Evolutionary conservation across 2,329 filamentous ascomycete species (phyloP), one percentile per base, ranked within the genome.

Genomic region (Moelleriella libera): DNA sequence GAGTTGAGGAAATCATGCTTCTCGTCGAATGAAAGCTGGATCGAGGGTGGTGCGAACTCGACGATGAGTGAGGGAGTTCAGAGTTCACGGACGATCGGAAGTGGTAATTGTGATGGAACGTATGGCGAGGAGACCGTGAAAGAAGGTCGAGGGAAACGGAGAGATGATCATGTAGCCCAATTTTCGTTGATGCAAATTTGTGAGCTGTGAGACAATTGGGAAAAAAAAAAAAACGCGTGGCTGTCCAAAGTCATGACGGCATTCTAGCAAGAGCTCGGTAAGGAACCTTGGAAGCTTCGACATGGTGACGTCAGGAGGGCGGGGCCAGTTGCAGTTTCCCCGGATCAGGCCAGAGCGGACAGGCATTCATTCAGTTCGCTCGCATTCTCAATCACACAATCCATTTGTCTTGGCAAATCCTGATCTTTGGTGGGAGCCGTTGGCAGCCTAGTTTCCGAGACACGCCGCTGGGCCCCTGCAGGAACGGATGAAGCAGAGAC

Each of bases 1-100:
- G 58, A 47, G 60, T 58, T 43, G 59, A 51, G 45, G 60, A 32
- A 43, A 62, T 58, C 62, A 65, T 65, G 30, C 31, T 12, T 29
- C 30, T 12, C 14, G 32, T 41, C n/a, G 14, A 41, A 41, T 37
- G 11, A 4, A 37, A 37, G 34, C 21, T 21, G 21, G 12, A 37
- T 37, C 34, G 34, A 37, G 8, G 34, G 34, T 9, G 34, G 21
- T 21, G 21, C 21, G 21, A 21, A 21, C 3, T 21, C 21, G 21
- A 21, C 21, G 21, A 21, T 21, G 21, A 21, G 21, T 21, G 21
- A 21, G 21, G 21, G 21, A 21, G 21, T 37, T 37, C 12, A 37
- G 34, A 37, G 34, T 37, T 12, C 12, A 12, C 34, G 34, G 12
- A 12, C 34, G 34, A 12, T 9, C 34, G 34, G 12, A 37, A 37